These are phyloP conservation scores for Aaosphaeria pasadenensis DNA, from an alignment of 2,329 filamentous ascomycete species.

Conservation along the genomic window DNA sequence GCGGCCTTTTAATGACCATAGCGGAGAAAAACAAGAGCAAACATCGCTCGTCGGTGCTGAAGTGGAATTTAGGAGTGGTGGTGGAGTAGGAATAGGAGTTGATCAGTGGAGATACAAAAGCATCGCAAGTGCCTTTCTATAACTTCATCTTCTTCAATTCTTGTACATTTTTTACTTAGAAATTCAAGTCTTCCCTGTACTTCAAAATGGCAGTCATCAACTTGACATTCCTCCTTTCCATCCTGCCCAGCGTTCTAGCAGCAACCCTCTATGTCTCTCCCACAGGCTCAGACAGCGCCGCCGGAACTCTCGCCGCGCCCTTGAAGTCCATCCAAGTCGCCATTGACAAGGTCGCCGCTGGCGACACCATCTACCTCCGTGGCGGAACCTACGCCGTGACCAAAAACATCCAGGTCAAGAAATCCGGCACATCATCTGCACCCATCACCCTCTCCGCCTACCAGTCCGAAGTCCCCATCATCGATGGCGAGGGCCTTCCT, in stretches of 20 bases:
- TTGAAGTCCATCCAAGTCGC: conserved; percentile 48
- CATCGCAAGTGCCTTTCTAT: neutral
- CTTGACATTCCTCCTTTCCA: neutral
- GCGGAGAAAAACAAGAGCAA: too few species aligned
- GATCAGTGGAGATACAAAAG: neutral
- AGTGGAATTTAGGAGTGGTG: too few species aligned
- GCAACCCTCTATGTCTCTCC: conserved; percentile 48
- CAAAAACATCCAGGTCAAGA: conserved; percentile 48
- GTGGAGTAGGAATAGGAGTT: neutral
- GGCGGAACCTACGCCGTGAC: conserved; percentile 46
- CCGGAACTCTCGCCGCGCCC: conserved; percentile 41
- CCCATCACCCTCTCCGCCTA: conserved; percentile 46
- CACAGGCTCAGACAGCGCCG: conserved; percentile 37
- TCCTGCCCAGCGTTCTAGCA: conserved; percentile 9
- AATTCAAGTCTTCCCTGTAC: neutral
- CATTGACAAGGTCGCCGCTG: conserved; percentile 45
- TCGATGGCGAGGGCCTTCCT: conserved; percentile 44
- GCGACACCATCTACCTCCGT: conserved; percentile 46
- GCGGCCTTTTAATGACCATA: too few species aligned
- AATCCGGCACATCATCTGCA: conserved; percentile 35
- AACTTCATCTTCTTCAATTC: neutral
- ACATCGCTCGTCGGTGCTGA: too few species aligned
- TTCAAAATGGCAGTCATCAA: conserved; percentile 1
- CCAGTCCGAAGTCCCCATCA: conserved; percentile 42
- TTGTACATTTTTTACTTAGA: neutral